Percentiles rank a stretch among this genome's conserved stretches.
phyloP scores from a whole-genome alignment of 2,329 filamentous ascomycete genomes.

The Scedosporium minutisporum region DNA sequence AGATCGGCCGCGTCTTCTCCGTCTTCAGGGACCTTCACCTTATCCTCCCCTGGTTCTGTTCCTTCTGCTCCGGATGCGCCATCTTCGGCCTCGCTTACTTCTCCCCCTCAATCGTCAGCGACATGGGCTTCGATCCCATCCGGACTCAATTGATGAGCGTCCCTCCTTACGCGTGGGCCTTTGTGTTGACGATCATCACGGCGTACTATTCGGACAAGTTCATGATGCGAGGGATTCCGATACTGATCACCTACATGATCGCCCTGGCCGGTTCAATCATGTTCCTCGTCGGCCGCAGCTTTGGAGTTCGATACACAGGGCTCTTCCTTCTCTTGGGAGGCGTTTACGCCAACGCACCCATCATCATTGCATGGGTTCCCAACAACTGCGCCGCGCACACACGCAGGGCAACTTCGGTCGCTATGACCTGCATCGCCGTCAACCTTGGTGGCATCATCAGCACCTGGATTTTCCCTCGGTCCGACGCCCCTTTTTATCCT shows the following conservation, averaged over 20 bases:
- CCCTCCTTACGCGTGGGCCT: conserved; percentile 51
- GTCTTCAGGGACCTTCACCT: neutral
- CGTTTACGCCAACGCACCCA: conserved; percentile 61
- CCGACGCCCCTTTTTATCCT: neutral
- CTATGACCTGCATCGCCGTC: neutral
- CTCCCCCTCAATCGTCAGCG: conserved; percentile 46
- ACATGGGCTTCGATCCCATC: conserved; percentile 25
- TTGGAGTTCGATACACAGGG: conserved; percentile 53
- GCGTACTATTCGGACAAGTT: conserved; percentile 59
- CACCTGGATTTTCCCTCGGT: neutral
- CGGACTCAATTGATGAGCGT: conserved; percentile 47
- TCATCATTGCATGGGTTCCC: conserved; percentile 60
- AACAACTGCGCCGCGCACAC: conserved; percentile 40
- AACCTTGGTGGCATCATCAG: neutral
- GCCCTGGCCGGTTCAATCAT: conserved; percentile 59
- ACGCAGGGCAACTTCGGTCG: neutral
- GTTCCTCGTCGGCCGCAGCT: conserved; percentile 43
- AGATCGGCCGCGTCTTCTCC: conserved; percentile 20
- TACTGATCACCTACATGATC: conserved; percentile 49
- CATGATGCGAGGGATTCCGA: conserved; percentile 53
- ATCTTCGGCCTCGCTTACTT: conserved; percentile 18
- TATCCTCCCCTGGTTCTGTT: conserved; percentile 19
- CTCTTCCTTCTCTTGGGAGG: conserved; percentile 61
- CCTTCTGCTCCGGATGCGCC: conserved; percentile 31
- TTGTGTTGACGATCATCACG: conserved; percentile 49